phyloP scores from a whole-genome alignment of 306 rosid genomes.

The Cotoneaster glaucophyllus region DNA sequence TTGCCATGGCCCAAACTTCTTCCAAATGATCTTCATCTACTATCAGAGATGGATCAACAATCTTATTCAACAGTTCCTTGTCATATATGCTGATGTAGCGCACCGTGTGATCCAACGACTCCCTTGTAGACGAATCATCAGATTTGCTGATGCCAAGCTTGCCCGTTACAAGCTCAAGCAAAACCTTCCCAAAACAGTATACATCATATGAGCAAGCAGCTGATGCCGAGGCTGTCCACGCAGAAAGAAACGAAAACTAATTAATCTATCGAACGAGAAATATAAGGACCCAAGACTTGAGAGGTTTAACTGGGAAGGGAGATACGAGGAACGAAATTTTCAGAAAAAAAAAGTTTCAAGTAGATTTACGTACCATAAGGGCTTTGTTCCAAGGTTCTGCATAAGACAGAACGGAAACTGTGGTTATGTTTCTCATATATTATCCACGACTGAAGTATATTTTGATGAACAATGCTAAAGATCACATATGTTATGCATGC shows the following conservation, averaged over 20 bases:
- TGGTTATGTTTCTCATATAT: not conserved
- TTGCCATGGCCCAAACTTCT: slow-evolving; percentile 95
- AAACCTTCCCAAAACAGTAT: slow-evolving; percentile 79
- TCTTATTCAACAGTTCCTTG: slow-evolving; percentile 57
- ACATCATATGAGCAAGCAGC: slow-evolving; percentile 61
- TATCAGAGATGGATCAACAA: slow-evolving; percentile 72
- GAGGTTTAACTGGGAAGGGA: not conserved
- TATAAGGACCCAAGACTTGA: not conserved
- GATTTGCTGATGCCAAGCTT: slow-evolving; percentile 61
- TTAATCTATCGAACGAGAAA: not conserved
- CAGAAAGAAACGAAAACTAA: slow-evolving; percentile 9
- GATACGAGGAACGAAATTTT: not conserved
- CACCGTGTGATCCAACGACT: slow-evolving; percentile 64
- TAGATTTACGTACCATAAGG: slow-evolving; percentile 39
- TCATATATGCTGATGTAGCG: slow-evolving; percentile 56
- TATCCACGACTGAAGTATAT: not conserved
- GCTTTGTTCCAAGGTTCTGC: slow-evolving; percentile 61
- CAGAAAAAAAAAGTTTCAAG: not conserved
- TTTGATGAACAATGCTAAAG: slow-evolving; percentile 4
- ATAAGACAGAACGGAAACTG: slow-evolving; percentile 15
- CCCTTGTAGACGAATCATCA: slow-evolving; percentile 59
- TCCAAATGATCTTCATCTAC: slow-evolving; percentile 85
- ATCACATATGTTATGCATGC: not conserved
- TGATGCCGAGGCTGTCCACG: slow-evolving; percentile 49
- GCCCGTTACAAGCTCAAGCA: slow-evolving; percentile 88